Evolutionary conservation across 306 rosid genomes (phyloP).

Genomic region (Mucuna pruriens): DNA sequence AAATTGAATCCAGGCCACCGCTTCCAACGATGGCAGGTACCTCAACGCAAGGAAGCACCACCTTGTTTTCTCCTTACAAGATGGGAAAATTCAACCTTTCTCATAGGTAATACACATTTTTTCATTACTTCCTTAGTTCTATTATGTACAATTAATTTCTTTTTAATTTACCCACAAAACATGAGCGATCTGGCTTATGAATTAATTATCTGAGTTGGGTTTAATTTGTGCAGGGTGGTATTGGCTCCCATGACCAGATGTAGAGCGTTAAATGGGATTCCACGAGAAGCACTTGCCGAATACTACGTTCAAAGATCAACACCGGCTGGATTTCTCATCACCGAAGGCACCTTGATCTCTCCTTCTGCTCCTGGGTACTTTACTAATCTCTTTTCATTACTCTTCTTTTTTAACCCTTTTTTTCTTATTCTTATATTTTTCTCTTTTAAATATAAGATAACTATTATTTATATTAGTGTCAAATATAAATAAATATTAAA

Average conservation of each 20-base stretch:
- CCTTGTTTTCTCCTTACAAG: conserved; percentile 67
- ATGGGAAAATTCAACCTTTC: conserved; percentile 50
- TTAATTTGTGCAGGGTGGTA: conserved; percentile 43
- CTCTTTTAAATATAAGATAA: too few species aligned
- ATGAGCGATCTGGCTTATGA: background rate
- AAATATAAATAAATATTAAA: too few species aligned
- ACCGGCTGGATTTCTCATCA: conserved; percentile 49
- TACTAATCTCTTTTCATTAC: background rate
- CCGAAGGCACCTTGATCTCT: conserved; percentile 55
- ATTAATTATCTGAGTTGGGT: background rate
- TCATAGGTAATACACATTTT: conserved; percentile 40
- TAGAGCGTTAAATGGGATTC: conserved; percentile 51
- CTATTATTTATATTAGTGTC: too few species aligned
- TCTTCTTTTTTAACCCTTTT: too few species aligned
- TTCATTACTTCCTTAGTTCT: background rate
- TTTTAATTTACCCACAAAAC: background rate
- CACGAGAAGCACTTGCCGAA: conserved; percentile 34
- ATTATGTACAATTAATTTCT: background rate
- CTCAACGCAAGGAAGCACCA: conserved; percentile 8
- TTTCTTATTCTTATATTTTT: too few species aligned
- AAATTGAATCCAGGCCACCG: too few species aligned
- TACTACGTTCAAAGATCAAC: conserved; percentile 53
- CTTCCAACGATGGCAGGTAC: conserved; percentile 47
- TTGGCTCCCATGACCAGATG: conserved; percentile 62
- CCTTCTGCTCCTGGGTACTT: conserved; percentile 49